Evolutionary conservation across 2,329 filamentous ascomycete species (phyloP).

Genomic region (Ascochyta lentis): DNA sequence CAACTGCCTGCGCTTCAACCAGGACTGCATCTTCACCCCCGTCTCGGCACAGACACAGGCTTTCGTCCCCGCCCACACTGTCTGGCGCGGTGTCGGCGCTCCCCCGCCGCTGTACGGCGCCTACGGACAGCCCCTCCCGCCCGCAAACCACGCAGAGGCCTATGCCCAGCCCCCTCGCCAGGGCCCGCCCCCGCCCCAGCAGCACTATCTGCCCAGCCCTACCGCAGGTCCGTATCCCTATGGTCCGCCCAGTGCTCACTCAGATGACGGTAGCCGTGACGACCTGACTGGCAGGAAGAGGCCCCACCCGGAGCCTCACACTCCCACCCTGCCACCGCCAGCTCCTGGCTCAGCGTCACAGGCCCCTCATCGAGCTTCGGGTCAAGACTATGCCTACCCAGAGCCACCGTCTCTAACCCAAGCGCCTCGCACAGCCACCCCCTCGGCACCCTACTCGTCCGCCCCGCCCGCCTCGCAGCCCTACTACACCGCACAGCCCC

Average conservation of each 20-base stretch:
- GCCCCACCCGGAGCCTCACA: slow-evolving; percentile 57
- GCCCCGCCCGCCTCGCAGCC: slow-evolving; percentile 47
- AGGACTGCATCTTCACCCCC: slow-evolving; percentile 79
- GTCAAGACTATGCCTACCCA: slow-evolving; percentile 51
- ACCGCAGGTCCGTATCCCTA: slow-evolving; percentile 53
- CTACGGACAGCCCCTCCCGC: slow-evolving; percentile 58
- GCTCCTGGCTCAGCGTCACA: slow-evolving; percentile 54
- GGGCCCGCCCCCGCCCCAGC: background rate
- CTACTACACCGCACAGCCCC: slow-evolving; percentile 50
- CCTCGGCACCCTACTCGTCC: slow-evolving; percentile 49
- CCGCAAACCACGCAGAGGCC: slow-evolving; percentile 43
- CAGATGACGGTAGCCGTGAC: slow-evolving; percentile 50
- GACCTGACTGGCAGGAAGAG: slow-evolving; percentile 54
- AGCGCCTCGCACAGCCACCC: slow-evolving; percentile 54
- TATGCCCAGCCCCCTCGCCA: slow-evolving; percentile 47
- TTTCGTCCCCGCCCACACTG: slow-evolving; percentile 75
- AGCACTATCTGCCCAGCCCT: slow-evolving; percentile 54
- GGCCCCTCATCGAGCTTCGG: slow-evolving; percentile 45
- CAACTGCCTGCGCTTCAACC: slow-evolving; percentile 76
- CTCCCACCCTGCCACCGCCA: slow-evolving; percentile 57
- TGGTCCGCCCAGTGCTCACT: slow-evolving; percentile 45
- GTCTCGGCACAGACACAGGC: slow-evolving; percentile 77
- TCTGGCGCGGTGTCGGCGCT: slow-evolving; percentile 57
- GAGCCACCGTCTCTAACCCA: slow-evolving; percentile 54
- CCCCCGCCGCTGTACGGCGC: slow-evolving; percentile 60